phyloP scores from a whole-genome alignment of 2,329 filamentous ascomycete species.

The Apiospora pterosperma region DNA sequence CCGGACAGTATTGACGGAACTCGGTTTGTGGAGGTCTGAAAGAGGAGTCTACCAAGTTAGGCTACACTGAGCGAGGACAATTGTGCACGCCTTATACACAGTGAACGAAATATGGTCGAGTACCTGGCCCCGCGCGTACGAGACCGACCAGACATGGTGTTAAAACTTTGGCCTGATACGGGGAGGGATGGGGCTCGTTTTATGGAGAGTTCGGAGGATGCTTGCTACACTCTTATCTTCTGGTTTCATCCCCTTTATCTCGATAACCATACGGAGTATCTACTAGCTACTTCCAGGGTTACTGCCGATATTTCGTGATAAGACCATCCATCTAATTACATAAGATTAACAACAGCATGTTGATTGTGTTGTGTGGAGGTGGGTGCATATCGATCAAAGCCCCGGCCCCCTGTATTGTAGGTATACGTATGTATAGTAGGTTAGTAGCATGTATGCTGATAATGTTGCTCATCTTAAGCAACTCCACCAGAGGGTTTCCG shows the following conservation, averaged over 20 bases:
- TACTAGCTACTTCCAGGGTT: not conserved
- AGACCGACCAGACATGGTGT: too few species aligned
- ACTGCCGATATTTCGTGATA: not conserved
- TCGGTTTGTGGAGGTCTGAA: not conserved
- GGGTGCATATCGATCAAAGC: not conserved
- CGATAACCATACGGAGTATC: not conserved
- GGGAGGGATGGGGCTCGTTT: not conserved
- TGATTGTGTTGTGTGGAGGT: not conserved
- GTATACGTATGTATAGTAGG: too few species aligned
- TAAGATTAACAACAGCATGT: not conserved
- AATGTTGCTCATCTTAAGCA: not conserved
- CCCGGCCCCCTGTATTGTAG: too few species aligned
- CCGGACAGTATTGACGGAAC: not conserved
- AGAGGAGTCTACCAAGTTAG: not conserved
- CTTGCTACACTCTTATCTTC: not conserved
- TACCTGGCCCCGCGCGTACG: too few species aligned
- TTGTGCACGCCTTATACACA: too few species aligned
- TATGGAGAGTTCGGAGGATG: not conserved
- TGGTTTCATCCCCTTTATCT: not conserved
- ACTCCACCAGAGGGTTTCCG: not conserved
- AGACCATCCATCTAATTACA: not conserved
- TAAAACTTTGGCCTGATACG: too few species aligned
- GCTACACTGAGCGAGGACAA: too few species aligned
- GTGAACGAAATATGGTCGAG: too few species aligned
- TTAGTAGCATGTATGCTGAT: too few species aligned